These are phyloP conservation scores for Ustilago shanxiensis DNA, from an alignment of 1,284 basidiomycete genomes.

Conservation along the genomic window DNA sequence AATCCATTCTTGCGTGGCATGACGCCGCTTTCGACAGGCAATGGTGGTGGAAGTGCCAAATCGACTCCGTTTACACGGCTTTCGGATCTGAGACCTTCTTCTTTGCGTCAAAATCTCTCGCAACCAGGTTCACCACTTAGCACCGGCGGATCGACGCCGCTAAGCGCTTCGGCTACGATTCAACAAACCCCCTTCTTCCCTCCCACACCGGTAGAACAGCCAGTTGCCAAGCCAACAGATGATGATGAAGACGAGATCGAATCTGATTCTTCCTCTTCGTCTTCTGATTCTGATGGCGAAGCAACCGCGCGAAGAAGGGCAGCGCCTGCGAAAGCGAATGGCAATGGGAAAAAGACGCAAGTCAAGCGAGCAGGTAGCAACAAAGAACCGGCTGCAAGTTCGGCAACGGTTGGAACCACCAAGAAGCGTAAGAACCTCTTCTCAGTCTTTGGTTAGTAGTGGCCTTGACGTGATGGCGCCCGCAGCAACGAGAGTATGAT, in stretches of 20 bases:
- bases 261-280: constrained; percentile 17
- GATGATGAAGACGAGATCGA: constrained; percentile 9
- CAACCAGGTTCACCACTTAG: constrained; percentile 48
- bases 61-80: constrained; percentile 50
- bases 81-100: constrained; percentile 55
- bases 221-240: background rate
- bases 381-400: background rate
- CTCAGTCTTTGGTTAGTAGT: constrained; percentile 24
- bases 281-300: constrained; percentile 24
- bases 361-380: constrained; percentile 18
- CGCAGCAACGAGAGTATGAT: too few species aligned
- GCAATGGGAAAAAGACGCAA: constrained; percentile 4
- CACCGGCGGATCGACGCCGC: constrained; percentile 26
- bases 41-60: constrained; percentile 14
- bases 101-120: constrained; percentile 54
- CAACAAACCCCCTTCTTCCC: constrained; percentile 27
- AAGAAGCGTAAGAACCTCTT: constrained; percentile 38
- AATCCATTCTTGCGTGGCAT: constrained; percentile 38
- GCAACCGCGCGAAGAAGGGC: constrained; percentile 1
- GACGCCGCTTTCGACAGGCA: constrained; percentile 13
- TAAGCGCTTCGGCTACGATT: constrained; percentile 6
- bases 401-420: background rate
- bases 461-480: too few species aligned
- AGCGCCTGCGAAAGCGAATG: background rate
- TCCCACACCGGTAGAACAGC: constrained; percentile 10